phyloP scores from a whole-genome alignment of 2,329 filamentous ascomycete species.

The Diaporthe batatas region DNA sequence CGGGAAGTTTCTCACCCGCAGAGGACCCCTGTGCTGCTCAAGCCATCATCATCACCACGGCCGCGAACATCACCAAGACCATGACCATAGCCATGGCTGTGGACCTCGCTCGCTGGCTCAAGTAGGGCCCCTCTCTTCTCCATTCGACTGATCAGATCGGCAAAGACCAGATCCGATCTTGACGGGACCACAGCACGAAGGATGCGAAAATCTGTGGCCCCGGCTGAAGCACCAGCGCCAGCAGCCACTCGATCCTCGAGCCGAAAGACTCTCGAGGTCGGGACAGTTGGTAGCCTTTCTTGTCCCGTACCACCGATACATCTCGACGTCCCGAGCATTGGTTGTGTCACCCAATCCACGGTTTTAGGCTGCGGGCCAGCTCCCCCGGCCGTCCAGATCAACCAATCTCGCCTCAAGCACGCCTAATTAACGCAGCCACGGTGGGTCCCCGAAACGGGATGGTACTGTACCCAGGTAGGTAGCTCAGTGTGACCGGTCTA shows the following conservation, averaged over 20 bases:
- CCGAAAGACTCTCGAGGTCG: neutral
- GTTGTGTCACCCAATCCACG: conserved; percentile 12
- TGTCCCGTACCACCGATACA: conserved; percentile 23
- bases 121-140: conserved; percentile 1
- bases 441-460: conserved; percentile 30
- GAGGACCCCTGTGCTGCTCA: conserved; percentile 3
- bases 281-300: conserved; percentile 5
- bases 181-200: conserved; percentile 3
- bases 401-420: conserved; percentile 18
- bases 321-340: too few species aligned
- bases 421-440: conserved; percentile 4
- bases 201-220: neutral
- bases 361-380: conserved; percentile 23
- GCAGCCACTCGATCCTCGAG: conserved; percentile 14
- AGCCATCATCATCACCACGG: neutral
- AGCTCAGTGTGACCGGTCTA: conserved; percentile 1
- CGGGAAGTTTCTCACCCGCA: conserved; percentile 18
- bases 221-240: neutral
- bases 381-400: conserved; percentile 24
- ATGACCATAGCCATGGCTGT: neutral
- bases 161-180: conserved; percentile 12
- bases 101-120: neutral
- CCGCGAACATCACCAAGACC: too few species aligned
- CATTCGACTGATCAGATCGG: neutral
- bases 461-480: neutral